phyloP scores from a whole-genome alignment of 352 stramenopile species.

The Pseudoperonospora humuli region DNA sequence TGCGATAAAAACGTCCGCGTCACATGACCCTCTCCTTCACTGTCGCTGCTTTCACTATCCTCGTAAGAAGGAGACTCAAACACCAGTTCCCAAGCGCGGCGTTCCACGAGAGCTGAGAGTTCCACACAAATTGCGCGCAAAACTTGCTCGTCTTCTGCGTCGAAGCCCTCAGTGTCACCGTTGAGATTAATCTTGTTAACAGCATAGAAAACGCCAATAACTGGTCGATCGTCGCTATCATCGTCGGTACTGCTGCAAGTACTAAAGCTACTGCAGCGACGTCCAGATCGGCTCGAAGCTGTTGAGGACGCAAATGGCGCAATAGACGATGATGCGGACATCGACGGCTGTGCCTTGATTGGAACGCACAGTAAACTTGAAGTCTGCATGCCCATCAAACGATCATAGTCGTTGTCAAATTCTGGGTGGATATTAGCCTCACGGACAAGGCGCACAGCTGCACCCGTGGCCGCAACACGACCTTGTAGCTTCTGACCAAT shows the following conservation, averaged over 20 bases:
- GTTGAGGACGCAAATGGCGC: conserved; percentile 11
- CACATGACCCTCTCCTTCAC: conserved; percentile 28
- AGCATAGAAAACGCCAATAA: conserved; percentile 75
- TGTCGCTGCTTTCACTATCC: conserved; percentile 37
- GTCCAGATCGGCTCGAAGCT: conserved; percentile 10
- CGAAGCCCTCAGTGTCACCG: conserved; percentile 35
- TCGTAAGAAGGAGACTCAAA: conserved; percentile 48
- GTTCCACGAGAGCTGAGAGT: conserved; percentile 53
- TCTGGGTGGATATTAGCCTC: conserved; percentile 50
- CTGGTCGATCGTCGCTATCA: conserved; percentile 28
- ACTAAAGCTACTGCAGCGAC: conserved; percentile 35
- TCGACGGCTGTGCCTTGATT: conserved; percentile 40
- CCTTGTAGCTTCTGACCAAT: conserved; percentile 65
- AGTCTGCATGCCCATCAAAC: conserved; percentile 45
- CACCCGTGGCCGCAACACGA: conserved; percentile 50
- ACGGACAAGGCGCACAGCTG: conserved; percentile 41
- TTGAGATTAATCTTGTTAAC: conserved; percentile 58
- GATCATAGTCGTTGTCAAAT: conserved; percentile 66
- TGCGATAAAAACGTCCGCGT: conserved; percentile 69
- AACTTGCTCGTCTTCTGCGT: conserved; percentile 57
- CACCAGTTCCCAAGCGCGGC: conserved; percentile 61
- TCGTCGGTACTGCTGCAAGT: conserved; percentile 52
- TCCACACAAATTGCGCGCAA: conserved; percentile 58
- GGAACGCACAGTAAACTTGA: conserved; percentile 67
- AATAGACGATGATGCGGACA: conserved; percentile 14